Evolutionary conservation across 768 basidiomycete species (phyloP).

Genomic region (Kwoniella dendrophila): DNA sequence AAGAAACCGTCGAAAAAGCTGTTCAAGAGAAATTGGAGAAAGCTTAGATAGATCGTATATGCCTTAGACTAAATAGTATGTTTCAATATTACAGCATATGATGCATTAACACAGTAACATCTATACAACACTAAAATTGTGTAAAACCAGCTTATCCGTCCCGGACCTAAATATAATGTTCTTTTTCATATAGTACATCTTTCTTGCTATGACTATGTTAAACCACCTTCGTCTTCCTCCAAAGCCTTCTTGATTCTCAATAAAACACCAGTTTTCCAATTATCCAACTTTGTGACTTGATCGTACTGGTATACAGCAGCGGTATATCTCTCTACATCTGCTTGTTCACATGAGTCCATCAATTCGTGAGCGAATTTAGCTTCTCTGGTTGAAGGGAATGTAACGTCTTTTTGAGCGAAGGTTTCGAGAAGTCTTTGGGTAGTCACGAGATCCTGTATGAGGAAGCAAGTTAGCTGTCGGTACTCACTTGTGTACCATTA

Average conservation of each 20-base stretch:
- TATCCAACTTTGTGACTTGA: slow-evolving; percentile 86
- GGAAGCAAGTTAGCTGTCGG: not conserved
- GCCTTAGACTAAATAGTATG: too few species aligned
- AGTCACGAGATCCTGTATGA: slow-evolving; percentile 74
- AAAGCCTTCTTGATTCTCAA: slow-evolving; percentile 85
- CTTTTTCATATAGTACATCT: too few species aligned
- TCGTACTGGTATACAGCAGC: slow-evolving; percentile 88
- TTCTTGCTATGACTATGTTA: slow-evolving; percentile 50
- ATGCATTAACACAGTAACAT: not conserved
- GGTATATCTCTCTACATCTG: slow-evolving; percentile 74
- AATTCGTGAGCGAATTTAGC: slow-evolving; percentile 80
- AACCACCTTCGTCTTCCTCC: slow-evolving; percentile 62
- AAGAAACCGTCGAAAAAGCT: slow-evolving; percentile 6
- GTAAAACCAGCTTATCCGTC: too few species aligned
- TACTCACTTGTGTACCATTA: too few species aligned
- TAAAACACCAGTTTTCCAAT: slow-evolving; percentile 91
- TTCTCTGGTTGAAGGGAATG: slow-evolving; percentile 86
- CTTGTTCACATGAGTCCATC: slow-evolving; percentile 73
- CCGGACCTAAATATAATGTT: too few species aligned
- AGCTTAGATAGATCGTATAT: too few species aligned
- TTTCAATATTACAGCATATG: not conserved
- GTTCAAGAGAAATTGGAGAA: too few species aligned
- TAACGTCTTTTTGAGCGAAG: slow-evolving; percentile 78
- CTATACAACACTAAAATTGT: slow-evolving; percentile 27
- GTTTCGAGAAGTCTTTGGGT: slow-evolving; percentile 75